Percentiles rank a stretch among this genome's conserved stretches.
phyloP scores from a whole-genome alignment of 495 filamentous ascomycete species.

The Amorphotheca resinae region DNA sequence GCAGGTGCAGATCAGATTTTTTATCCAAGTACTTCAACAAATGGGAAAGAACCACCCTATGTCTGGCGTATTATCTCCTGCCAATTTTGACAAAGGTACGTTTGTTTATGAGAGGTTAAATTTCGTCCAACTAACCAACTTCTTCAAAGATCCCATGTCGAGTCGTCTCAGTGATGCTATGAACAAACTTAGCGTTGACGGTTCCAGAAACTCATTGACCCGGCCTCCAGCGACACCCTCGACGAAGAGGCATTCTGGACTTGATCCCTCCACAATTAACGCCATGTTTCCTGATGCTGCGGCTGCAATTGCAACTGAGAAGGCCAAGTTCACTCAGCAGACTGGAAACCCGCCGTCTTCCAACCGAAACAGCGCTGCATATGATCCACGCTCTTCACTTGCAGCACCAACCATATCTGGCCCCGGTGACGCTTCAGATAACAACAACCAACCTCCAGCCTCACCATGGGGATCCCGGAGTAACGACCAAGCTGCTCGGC shows the following conservation, averaged over 20 bases:
- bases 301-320: conserved; percentile 92
- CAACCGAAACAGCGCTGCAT: conserved; percentile 81
- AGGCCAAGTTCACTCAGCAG: conserved; percentile 90
- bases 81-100: conserved; percentile 93
- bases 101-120: conserved; percentile 12
- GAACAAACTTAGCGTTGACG: conserved; percentile 80
- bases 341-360: conserved; percentile 83
- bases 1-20: conserved; percentile 97
- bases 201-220: conserved; percentile 71
- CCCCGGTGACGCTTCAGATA: conserved; percentile 36
- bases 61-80: conserved; percentile 89
- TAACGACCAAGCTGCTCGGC: conserved; percentile 48
- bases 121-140: conserved; percentile 2
- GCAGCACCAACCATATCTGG: conserved; percentile 63
- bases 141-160: conserved; percentile 76
- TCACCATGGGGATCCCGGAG: conserved; percentile 65
- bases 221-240: conserved; percentile 57
- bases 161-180: conserved; percentile 96
- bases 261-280: conserved; percentile 90
- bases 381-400: conserved; percentile 61
- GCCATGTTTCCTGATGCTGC: conserved; percentile 99
- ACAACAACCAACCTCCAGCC: conserved; percentile 42
- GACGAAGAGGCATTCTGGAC: conserved; percentile 80
- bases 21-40: conserved; percentile 95
- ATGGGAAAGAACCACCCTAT: conserved; percentile 98